phyloP scores from a whole-genome alignment of 2,329 filamentous ascomycete genomes.

The Shiraia bambusicola region DNA sequence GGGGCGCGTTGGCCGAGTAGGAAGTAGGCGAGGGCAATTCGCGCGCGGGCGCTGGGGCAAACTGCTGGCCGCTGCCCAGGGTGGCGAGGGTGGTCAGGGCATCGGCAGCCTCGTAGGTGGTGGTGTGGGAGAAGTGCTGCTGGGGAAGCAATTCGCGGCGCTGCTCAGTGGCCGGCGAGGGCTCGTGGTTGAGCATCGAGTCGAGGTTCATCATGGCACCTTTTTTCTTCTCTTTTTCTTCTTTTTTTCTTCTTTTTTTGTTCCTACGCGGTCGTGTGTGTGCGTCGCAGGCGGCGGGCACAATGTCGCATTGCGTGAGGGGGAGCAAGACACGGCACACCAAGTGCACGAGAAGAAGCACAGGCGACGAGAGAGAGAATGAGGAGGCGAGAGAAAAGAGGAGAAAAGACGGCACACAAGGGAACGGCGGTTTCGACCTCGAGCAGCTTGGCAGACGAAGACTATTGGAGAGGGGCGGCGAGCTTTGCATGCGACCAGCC shows the following conservation, averaged over 20 bases:
- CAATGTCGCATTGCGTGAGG: slow-evolving; percentile 9
- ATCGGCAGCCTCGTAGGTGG: slow-evolving; percentile 44
- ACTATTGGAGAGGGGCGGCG: not conserved
- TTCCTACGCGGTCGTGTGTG: slow-evolving; percentile 4
- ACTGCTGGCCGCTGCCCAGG: slow-evolving; percentile 36
- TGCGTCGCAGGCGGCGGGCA: slow-evolving; percentile 4
- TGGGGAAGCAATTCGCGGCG: slow-evolving; percentile 15
- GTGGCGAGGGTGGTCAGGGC: slow-evolving; percentile 43
- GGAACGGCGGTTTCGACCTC: not conserved
- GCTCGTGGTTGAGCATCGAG: slow-evolving; percentile 40
- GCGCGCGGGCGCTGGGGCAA: slow-evolving; percentile 23
- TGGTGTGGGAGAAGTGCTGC: slow-evolving; percentile 16
- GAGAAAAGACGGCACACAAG: slow-evolving; percentile 1
- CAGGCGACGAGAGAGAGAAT: too few relatives aligned
- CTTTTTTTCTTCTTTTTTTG: too few relatives aligned
- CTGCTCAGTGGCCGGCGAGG: slow-evolving; percentile 12
- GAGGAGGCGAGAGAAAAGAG: slow-evolving; percentile 3
- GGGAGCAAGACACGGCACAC: not conserved
- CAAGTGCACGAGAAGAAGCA: not conserved
- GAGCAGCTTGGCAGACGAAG: not conserved
- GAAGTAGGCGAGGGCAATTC: slow-evolving; percentile 37
- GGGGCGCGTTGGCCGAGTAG: slow-evolving; percentile 26
- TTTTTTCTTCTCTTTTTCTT: too few relatives aligned
- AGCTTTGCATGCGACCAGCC: slow-evolving; percentile 8
- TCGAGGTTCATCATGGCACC: slow-evolving; percentile 36